Percentiles rank a stretch among this genome's conserved stretches.
Conservation (phyloP, 306 rosid genomes). For the Lotus japonicus region DNA sequence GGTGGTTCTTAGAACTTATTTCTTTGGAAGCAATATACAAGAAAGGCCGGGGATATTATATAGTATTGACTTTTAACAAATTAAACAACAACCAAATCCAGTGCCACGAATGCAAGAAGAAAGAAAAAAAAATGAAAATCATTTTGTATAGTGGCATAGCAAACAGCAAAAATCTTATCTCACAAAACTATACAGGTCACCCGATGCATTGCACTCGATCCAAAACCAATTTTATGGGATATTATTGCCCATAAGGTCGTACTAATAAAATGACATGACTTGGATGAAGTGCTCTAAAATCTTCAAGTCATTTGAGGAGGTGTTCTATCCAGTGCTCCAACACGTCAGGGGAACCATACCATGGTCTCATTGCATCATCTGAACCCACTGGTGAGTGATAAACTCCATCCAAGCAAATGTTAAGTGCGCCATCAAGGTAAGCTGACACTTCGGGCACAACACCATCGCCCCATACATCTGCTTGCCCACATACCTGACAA, state of each 20-base stretch:
- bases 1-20: background rate
- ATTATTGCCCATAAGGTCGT: too few species aligned
- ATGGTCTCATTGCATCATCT: slow-evolving; percentile 66
- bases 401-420: slow-evolving; percentile 67
- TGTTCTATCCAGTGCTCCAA: slow-evolving; percentile 64
- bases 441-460: slow-evolving; percentile 88
- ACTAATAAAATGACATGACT: background rate
- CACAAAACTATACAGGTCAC: background rate
- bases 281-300: background rate
- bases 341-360: slow-evolving; percentile 83
- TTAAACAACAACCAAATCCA: background rate
- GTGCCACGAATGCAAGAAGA: background rate
- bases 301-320: slow-evolving; percentile 38
- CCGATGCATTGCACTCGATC: too few species aligned
- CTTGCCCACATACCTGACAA: slow-evolving; percentile 76
- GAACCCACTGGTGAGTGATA: slow-evolving; percentile 96
- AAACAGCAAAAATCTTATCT: too few species aligned
- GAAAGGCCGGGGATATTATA: background rate
- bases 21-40: background rate
- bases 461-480: slow-evolving; percentile 91
- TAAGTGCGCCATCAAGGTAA: slow-evolving; percentile 80
- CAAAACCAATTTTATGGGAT: too few species aligned
- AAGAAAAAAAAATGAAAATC: background rate
- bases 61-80: background rate
- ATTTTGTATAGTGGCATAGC: background rate